Conservation (phyloP, 192 early-diverging fungal species). For the Umbelopsis sp. region DNA sequence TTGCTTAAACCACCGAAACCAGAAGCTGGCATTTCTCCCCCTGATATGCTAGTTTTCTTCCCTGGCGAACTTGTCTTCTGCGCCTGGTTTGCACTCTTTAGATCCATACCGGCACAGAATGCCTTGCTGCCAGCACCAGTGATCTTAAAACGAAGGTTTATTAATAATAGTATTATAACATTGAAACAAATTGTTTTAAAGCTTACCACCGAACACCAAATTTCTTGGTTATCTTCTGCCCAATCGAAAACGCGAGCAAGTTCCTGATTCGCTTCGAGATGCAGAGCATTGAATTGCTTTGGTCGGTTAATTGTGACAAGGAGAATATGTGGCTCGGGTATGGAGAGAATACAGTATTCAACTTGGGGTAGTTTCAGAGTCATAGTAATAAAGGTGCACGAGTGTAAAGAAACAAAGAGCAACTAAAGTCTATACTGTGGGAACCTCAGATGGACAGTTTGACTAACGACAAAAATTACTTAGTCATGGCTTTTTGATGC, state of each 20-base stretch:
- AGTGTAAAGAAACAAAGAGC: background rate
- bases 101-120: conserved; percentile 42
- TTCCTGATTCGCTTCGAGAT: conserved; percentile 30
- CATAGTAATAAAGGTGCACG: background rate
- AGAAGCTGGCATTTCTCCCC: conserved; percentile 1
- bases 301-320: conserved; percentile 42
- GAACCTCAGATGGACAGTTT: conserved; percentile 12
- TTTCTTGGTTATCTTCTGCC: conserved; percentile 29
- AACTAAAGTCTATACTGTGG: background rate
- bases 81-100: conserved; percentile 26
- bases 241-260: conserved; percentile 34
- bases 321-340: conserved; percentile 28
- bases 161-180: background rate
- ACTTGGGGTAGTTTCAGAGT: conserved; percentile 20
- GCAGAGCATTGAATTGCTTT: conserved; percentile 33
- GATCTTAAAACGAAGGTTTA: conserved; percentile 19
- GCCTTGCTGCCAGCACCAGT: conserved; percentile 37
- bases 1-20: conserved; percentile 44
- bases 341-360: conserved; percentile 22
- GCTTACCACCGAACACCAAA: conserved; percentile 39
- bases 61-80: background rate
- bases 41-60: background rate
- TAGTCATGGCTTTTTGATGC: background rate
- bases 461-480: background rate
- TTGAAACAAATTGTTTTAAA: background rate